Base-by-base conservation (phyloP, 495 filamentous ascomycete species). In the Articulospora tetracladia region DNA sequence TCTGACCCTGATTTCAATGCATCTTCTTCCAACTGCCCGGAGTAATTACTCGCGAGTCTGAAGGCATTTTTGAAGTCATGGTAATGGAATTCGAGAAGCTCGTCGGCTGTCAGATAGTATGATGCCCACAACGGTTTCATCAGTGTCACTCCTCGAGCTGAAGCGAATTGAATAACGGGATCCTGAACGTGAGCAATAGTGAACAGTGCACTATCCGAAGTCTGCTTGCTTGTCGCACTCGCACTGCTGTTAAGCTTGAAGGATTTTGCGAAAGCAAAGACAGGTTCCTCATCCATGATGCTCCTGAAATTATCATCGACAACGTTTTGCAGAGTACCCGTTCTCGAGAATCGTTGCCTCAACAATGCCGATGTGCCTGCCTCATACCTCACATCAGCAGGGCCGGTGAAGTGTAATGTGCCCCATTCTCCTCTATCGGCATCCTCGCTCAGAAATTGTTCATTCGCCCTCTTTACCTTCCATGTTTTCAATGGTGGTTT, bases 81-180 rank as follows among this genome's bases (percentile, higher is more conserved):
- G 63, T 93, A 93, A 61, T 94, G 90, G 66, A 87, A 93, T 6
- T 69, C 70, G n/a, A 94, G 69, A 48, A 93, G 73, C 34, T 84
- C 77, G 36, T 89, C 83, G 1, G 77, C 76, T 13, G 76, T 79
- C 13, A 76, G 67, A 60, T 89, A 92, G 77, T 86, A 90, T 1
- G 88, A 89, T 61, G 83, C 79, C 93, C 93, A 98, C 4, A 97
- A 72, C 15, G 93, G 93, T 27, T 85, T 82, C 92, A 97, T 97
- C 54, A 79, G 69, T 0, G 89, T 94, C 58, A 95, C 68, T 1
- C 93, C 93, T 27, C 88, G 82, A 25, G 89, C 85, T 11, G 91
- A 83, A 39, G 93, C 91, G 75, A 86, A 98, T 63, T 96, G 93
- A 1, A 89, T 84, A 13, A 96, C 89, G 0, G 91, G 90, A 50